Percentiles rank a stretch among this genome's conserved stretches.
Evolutionary conservation across 1,284 basidiomycete species (phyloP).

Genomic region (Pisolithus thermaeus): DNA sequence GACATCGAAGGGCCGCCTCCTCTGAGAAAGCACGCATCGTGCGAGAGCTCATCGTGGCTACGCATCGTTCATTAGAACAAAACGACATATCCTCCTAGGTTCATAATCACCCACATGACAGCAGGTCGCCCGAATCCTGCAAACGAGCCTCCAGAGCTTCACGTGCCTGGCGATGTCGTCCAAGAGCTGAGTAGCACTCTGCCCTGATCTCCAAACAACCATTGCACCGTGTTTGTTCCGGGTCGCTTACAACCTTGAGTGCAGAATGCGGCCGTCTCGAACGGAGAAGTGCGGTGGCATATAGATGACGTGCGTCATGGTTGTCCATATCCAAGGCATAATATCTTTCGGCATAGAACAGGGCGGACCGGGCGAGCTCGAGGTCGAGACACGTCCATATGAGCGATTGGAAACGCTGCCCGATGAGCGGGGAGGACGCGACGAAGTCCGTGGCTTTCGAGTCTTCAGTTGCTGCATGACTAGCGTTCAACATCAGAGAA

Average conservation of each 20-base stretch:
- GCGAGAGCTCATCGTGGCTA: slow-evolving; percentile 49
- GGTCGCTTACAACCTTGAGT: slow-evolving; percentile 59
- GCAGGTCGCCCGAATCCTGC: slow-evolving; percentile 43
- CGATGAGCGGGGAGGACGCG: slow-evolving; percentile 46
- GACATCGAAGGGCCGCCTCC: slow-evolving; percentile 62
- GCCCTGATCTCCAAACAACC: slow-evolving; percentile 78
- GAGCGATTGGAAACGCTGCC: slow-evolving; percentile 60
- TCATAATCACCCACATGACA: slow-evolving; percentile 44
- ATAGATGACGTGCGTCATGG: slow-evolving; percentile 82
- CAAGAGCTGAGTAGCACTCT: slow-evolving; percentile 67
- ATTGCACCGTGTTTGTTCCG: slow-evolving; percentile 54
- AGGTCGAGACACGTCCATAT: slow-evolving; percentile 77
- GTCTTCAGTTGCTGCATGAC: slow-evolving; percentile 41
- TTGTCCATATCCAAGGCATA: slow-evolving; percentile 59
- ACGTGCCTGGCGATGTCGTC: slow-evolving; percentile 64
- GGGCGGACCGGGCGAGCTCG: slow-evolving; percentile 66
- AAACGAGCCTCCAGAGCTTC: slow-evolving; percentile 64
- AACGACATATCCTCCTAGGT: slow-evolving; percentile 1
- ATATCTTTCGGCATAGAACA: slow-evolving; percentile 80
- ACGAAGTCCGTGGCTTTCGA: slow-evolving; percentile 30
- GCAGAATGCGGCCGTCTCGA: slow-evolving; percentile 76
- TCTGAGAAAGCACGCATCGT: slow-evolving; percentile 53
- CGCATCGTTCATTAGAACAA: slow-evolving; percentile 15
- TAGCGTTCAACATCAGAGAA: slow-evolving; percentile 13
- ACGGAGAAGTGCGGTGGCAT: slow-evolving; percentile 72